phyloP scores from a whole-genome alignment of 116 monocot genomes.

The Dioscorea cayenensis region DNA sequence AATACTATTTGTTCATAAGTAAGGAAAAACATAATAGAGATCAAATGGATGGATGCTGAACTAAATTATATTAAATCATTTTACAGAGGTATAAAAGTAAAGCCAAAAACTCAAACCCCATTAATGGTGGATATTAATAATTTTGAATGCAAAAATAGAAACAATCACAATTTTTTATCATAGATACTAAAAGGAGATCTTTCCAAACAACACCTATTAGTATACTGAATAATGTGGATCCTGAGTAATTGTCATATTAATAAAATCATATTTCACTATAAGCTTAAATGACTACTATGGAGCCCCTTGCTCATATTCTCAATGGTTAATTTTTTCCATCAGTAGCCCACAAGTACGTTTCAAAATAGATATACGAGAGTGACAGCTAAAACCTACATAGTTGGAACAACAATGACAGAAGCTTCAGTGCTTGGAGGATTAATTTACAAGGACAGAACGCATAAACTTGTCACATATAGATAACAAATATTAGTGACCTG shows the following conservation, averaged over 20 bases:
- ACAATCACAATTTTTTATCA: neutral
- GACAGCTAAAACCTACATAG: too few species aligned
- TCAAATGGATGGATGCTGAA: too few species aligned
- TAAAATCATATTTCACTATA: neutral
- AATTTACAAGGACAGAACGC: too few species aligned
- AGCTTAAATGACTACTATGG: neutral
- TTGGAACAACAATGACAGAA: too few species aligned
- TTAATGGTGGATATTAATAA: too few species aligned
- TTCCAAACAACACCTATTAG: neutral
- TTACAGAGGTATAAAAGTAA: too few species aligned
- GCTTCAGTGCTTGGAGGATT: too few species aligned
- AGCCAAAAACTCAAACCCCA: too few species aligned
- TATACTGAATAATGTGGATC: neutral
- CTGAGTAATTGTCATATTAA: neutral
- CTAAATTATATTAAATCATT: too few species aligned
- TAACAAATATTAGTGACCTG: neutral
- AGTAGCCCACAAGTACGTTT: neutral
- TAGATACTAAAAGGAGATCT: neutral
- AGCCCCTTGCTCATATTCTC: neutral
- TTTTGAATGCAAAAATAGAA: too few species aligned
- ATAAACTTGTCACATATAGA: too few species aligned
- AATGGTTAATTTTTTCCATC: neutral
- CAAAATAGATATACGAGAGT: too few species aligned
- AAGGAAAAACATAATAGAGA: neutral
- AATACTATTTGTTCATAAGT: neutral